phyloP scores from a whole-genome alignment of 495 filamentous ascomycete species.

The Platismatia glauca region DNA sequence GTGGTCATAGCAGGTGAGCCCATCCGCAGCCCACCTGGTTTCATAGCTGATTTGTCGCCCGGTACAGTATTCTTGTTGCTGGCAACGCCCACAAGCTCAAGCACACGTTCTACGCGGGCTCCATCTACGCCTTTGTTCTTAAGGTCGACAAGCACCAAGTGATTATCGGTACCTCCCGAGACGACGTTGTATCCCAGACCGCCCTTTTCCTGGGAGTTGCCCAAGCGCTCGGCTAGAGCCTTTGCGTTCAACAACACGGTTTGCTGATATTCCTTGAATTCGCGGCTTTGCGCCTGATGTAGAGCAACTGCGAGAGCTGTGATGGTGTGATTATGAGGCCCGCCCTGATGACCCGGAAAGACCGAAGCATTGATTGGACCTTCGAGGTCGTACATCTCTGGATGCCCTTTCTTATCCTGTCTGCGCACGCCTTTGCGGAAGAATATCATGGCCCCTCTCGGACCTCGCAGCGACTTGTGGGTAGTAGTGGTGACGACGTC shows the following conservation, averaged over 20 bases:
- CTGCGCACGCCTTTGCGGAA: slow-evolving; percentile 83
- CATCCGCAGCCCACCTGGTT: slow-evolving; percentile 83
- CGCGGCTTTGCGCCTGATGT: slow-evolving; percentile 80
- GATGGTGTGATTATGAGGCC: slow-evolving; percentile 98
- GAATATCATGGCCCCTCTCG: slow-evolving; percentile 96
- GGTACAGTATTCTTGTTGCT: slow-evolving; percentile 99
- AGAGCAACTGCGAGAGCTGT: slow-evolving; percentile 88
- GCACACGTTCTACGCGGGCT: slow-evolving; percentile 84
- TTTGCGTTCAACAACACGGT: slow-evolving; percentile 81
- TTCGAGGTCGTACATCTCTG: slow-evolving; percentile 85
- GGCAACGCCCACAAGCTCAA: slow-evolving; percentile 90
- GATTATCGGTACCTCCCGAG: slow-evolving; percentile 91
- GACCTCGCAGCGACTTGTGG: slow-evolving; percentile 93
- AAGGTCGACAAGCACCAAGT: slow-evolving; percentile 89
- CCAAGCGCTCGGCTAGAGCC: slow-evolving; percentile 68
- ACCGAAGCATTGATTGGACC: slow-evolving; percentile 91
- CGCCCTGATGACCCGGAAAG: slow-evolving; percentile 98
- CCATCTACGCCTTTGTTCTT: slow-evolving; percentile 87
- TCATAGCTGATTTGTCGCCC: slow-evolving; percentile 85
- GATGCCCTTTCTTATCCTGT: slow-evolving; percentile 77
- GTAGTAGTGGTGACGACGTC: slow-evolving; percentile 98
- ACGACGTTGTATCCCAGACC: slow-evolving; percentile 86
- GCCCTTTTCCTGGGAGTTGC: slow-evolving; percentile 60
- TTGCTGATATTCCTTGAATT: slow-evolving; percentile 83
- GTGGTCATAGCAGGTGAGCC: slow-evolving; percentile 98